Percentiles rank a stretch among this genome's conserved stretches.
phyloP scores from a whole-genome alignment of 2,329 filamentous ascomycete genomes.

The Exophiala spinifera region DNA sequence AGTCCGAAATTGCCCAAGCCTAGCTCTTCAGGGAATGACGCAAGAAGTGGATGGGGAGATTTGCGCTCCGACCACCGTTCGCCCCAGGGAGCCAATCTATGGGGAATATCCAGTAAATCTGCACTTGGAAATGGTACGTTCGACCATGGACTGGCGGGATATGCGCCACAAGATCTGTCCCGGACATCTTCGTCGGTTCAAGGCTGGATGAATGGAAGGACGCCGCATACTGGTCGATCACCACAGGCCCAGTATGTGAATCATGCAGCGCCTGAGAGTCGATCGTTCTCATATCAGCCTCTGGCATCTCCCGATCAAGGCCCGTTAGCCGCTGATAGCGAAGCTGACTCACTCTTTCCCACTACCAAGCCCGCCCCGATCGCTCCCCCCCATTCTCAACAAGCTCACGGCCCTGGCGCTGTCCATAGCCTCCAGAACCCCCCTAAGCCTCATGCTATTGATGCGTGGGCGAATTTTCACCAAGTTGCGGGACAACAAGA shows the following conservation, averaged over 20 bases:
- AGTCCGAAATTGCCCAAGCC: conserved; percentile 25
- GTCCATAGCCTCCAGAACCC: conserved; percentile 26
- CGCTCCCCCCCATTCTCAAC: conserved; percentile 42
- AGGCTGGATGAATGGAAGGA: conserved; percentile 30
- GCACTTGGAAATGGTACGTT: conserved; percentile 64
- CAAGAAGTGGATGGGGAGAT: conserved; percentile 27
- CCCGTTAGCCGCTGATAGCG: conserved; percentile 34
- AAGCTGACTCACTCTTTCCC: conserved; percentile 38
- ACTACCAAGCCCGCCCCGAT: conserved; percentile 46
- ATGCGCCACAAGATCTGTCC: conserved; percentile 46
- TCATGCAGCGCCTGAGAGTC: conserved; percentile 34
- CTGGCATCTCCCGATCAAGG: conserved; percentile 39
- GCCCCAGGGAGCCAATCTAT: conserved; percentile 49
- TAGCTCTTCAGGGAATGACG: conserved; percentile 18
- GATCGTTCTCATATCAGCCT: conserved; percentile 28
- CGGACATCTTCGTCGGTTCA: conserved; percentile 42
- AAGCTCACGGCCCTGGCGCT: conserved; percentile 18
- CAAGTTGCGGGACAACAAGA: conserved; percentile 40
- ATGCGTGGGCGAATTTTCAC: conserved; percentile 47
- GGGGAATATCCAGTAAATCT: conserved; percentile 57
- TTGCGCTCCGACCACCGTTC: conserved; percentile 36
- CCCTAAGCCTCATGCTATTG: conserved; percentile 32
- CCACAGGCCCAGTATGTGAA: conserved; percentile 26
- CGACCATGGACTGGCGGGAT: conserved; percentile 51
- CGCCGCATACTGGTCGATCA: conserved; percentile 27